Percentiles rank a stretch among this genome's conserved stretches.
These are phyloP conservation scores for Talaromyces liani DNA, from an alignment of 495 filamentous ascomycete species.

Conservation along the genomic window DNA sequence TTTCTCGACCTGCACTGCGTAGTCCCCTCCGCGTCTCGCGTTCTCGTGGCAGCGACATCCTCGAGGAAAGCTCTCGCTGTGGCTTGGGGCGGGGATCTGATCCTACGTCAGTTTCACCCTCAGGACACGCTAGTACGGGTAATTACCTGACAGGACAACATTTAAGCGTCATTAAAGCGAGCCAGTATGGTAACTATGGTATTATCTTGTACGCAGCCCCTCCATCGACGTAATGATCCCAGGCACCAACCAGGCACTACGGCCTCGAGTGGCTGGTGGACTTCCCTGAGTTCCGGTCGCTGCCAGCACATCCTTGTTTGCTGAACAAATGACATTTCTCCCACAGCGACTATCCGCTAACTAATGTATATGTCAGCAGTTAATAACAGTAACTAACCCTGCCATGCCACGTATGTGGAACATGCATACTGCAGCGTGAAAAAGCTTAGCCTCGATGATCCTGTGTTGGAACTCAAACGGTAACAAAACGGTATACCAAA, in stretches of 20 bases:
- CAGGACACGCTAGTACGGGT: neutral
- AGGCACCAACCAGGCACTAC: neutral
- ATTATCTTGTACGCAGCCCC: neutral
- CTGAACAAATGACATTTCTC: neutral
- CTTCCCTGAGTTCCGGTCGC: neutral
- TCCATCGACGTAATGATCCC: neutral
- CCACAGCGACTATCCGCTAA: neutral
- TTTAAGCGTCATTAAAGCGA: neutral
- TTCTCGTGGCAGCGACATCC: neutral
- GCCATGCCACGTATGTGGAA: neutral
- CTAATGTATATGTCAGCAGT: neutral
- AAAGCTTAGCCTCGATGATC: conserved; percentile 5
- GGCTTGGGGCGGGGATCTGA: neutral
- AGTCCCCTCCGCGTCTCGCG: neutral
- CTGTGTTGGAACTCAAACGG: no score
- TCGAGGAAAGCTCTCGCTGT: neutral
- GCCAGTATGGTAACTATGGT: neutral
- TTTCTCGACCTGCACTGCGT: neutral
- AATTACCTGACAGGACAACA: neutral
- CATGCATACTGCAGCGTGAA: neutral
- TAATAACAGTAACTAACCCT: neutral
- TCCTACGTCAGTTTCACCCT: neutral
- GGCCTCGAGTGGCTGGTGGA: neutral
- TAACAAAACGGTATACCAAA: no score
- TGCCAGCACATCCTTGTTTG: neutral